Percentiles rank a stretch among this genome's conserved stretches.
These are phyloP conservation scores for Xerocomus amazonicus DNA, from an alignment of 1,284 basidiomycete species.

Conservation along the genomic window DNA sequence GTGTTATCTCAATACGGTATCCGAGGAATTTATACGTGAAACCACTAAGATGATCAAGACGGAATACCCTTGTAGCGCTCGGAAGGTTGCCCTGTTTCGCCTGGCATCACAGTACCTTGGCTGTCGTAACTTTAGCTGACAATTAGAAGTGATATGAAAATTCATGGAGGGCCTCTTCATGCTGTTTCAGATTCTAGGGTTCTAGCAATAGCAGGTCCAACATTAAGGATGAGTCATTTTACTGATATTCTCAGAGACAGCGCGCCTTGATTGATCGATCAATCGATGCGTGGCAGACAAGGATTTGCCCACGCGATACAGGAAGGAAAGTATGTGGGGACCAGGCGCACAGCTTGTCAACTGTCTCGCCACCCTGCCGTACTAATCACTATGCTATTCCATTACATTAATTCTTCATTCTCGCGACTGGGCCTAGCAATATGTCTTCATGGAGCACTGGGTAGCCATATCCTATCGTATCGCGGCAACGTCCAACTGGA, in stretches of 20 bases:
- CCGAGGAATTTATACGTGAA: conserved; percentile 27
- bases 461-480: conserved; percentile 9
- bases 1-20: conserved; percentile 66
- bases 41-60: conserved; percentile 2
- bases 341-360: background rate
- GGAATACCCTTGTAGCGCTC: background rate
- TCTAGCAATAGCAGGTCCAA: no score
- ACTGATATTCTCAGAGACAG: no score
- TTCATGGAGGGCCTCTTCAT: background rate
- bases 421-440: background rate
- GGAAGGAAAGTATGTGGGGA: background rate
- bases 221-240: no score
- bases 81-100: background rate
- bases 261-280: background rate
- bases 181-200: background rate
- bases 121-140: background rate
- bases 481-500: background rate
- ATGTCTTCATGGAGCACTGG: background rate
- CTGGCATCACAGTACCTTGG: conserved; percentile 5
- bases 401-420: background rate
- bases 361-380: background rate
- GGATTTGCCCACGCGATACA: no score
- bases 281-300: background rate
- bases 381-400: background rate
- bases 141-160: background rate